Conservation (phyloP, 306 rosid genomes). For the Ormosia semicastrata region DNA sequence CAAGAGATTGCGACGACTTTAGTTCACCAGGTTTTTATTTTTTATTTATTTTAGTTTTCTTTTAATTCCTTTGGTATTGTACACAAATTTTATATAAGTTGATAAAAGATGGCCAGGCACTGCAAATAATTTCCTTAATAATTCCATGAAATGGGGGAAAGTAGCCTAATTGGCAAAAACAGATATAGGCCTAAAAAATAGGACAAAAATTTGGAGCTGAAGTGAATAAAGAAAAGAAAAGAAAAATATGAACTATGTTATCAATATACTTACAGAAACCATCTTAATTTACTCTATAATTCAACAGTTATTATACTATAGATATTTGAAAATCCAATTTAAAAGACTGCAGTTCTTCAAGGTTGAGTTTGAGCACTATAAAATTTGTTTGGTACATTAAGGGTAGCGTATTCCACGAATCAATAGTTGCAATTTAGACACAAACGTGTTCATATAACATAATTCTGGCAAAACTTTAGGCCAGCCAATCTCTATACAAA, state of each 20-base stretch:
- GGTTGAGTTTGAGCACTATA: neutral
- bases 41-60: no score
- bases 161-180: no score
- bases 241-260: neutral
- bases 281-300: neutral
- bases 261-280: neutral
- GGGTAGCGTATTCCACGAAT: neutral
- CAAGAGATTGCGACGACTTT: no score
- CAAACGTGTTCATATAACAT: neutral
- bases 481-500: neutral
- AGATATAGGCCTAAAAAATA: no score
- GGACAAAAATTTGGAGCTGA: no score
- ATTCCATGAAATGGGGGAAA: no score
- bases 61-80: no score
- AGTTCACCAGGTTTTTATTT: no score
- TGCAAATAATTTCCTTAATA: no score
- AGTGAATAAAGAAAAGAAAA: no score
- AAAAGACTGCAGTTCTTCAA: neutral
- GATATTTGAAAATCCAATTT: neutral
- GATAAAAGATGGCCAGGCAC: no score
- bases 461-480: neutral
- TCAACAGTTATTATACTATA: neutral
- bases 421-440: neutral
- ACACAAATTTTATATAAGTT: no score
- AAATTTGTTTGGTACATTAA: neutral